A percentile compares a stretch with the other conserved stretches of the same genome.
Conservation (phyloP, 805 yeast genomes). For the Lachancea nothofagi region DNA sequence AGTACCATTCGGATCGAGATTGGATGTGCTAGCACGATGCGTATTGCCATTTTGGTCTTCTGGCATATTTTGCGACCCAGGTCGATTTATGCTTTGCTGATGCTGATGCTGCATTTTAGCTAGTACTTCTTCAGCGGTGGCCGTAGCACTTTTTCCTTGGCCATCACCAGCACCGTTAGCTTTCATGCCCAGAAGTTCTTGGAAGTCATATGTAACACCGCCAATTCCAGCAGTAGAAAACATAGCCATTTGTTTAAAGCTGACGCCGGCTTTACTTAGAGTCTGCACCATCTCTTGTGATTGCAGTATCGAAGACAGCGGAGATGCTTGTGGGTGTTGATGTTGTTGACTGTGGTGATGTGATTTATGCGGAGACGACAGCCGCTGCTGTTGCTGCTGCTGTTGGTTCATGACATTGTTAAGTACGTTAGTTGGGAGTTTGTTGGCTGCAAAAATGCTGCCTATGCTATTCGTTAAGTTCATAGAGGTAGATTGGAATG, state of each 20-base stretch:
- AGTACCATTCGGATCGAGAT: constrained; percentile 16
- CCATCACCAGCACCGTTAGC: constrained; percentile 16
- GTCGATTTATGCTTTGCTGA: too few species aligned
- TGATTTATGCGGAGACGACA: constrained; percentile 13
- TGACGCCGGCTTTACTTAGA: constrained; percentile 20
- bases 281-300: constrained; percentile 18
- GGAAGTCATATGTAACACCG: constrained; percentile 30
- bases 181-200: constrained; percentile 23
- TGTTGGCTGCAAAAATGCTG: constrained; percentile 22
- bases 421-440: constrained; percentile 12
- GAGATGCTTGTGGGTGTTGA: constrained; percentile 10
- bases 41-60: neutral
- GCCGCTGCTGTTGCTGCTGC: constrained; percentile 16
- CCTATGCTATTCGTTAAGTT: constrained; percentile 26
- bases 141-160: constrained; percentile 22
- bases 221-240: constrained; percentile 30
- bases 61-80: neutral
- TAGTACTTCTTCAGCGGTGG: constrained; percentile 27
- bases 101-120: constrained; percentile 27
- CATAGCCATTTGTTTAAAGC: constrained; percentile 22
- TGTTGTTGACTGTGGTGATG: constrained; percentile 11
- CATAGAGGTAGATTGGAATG: constrained; percentile 23
- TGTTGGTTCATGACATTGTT: constrained; percentile 14
- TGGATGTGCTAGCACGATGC: neutral
- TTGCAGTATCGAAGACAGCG: constrained; percentile 6